Base-by-base conservation (phyloP, 1,284 basidiomycete genomes). In the Pseudozyma pruni region DNA sequence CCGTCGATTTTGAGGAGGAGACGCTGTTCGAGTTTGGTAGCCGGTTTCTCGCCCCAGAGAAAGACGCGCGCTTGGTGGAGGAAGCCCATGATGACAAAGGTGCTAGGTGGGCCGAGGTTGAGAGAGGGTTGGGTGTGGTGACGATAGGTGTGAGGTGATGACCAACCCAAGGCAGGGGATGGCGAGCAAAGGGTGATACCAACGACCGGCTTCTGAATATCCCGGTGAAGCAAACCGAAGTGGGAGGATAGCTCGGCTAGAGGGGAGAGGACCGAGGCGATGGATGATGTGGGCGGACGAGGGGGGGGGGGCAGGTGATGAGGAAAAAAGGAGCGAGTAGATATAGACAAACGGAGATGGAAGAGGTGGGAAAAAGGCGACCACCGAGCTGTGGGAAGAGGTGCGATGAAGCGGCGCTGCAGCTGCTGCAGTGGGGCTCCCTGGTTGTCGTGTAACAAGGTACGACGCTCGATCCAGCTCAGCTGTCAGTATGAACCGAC, bases 1-100 rank as follows among this genome's bases (percentile, higher is more conserved):
- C 8, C 9, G 17, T 75, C 74, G 46, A 75, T 73, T 44, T 75
- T 75, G 50, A 51, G 41, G 3, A 75, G 35, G 8, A 75, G 55
- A 1, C 56, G 50, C 22, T 49, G 55, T 50, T 75, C 74, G 34
- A 49, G 40, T 14, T 52, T 46, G 32, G 66, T 52, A 17, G 66
- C 42, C 7, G 74, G 74, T 19, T 23, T 55, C 33, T 64, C 49
- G 39, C 74, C 74, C 72, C 62, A 67, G 20, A 74, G 31, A 45
- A 71, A 64, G 34, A 56, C 53, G 42, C 68, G 60, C n/a, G 42
- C 33, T 41, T 60, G 41, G 55, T 58, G 48, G 17, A 62, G 55
- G 5, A 27, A 13, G 25, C 68, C 61, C 61, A 71, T 71, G 34
- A 4, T 69, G 54, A 22, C 14, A 20, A 10, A n/a, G 23, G 13